phyloP scores from a whole-genome alignment of 208 protist genomes.

The Wallacemonas collosoma region DNA sequence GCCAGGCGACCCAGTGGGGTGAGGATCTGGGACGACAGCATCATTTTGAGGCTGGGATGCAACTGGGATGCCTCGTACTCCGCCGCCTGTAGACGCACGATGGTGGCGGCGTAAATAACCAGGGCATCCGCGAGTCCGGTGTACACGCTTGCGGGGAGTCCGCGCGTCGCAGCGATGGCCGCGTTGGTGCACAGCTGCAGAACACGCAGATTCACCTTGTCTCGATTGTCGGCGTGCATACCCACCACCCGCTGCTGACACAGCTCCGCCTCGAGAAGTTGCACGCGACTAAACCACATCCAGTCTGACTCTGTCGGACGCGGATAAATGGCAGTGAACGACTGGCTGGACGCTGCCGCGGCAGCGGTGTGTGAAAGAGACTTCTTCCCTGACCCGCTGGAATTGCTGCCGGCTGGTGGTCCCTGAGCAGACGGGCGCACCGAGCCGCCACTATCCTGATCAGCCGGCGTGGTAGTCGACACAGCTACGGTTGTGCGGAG shows the following conservation, averaged over 20 bases:
- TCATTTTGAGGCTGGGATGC: slow-evolving; percentile 67
- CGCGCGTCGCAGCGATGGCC: slow-evolving; percentile 67
- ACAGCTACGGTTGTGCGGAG: slow-evolving; percentile 17
- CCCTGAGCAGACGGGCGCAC: neutral
- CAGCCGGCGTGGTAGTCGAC: slow-evolving; percentile 5
- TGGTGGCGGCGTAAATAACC: slow-evolving; percentile 34
- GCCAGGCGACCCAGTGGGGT: slow-evolving; percentile 18
- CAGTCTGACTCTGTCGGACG: slow-evolving; percentile 53
- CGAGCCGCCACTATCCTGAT: slow-evolving; percentile 5
- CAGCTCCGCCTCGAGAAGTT: slow-evolving; percentile 57
- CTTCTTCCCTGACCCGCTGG: neutral
- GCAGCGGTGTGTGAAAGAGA: neutral
- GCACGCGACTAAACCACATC: slow-evolving; percentile 68
- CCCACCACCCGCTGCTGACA: slow-evolving; percentile 31
- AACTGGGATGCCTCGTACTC: slow-evolving; percentile 28
- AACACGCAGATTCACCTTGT: slow-evolving; percentile 32
- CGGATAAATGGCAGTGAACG: slow-evolving; percentile 17
- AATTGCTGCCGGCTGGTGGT: neutral
- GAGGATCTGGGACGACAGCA: slow-evolving; percentile 62
- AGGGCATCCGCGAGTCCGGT: slow-evolving; percentile 35
- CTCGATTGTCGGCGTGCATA: slow-evolving; percentile 32
- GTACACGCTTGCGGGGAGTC: slow-evolving; percentile 20
- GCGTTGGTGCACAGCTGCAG: slow-evolving; percentile 73
- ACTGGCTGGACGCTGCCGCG: neutral
- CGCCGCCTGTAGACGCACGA: slow-evolving; percentile 27